phyloP scores from a whole-genome alignment of 257 asterid genomes.

The Solanum bukasovii region DNA sequence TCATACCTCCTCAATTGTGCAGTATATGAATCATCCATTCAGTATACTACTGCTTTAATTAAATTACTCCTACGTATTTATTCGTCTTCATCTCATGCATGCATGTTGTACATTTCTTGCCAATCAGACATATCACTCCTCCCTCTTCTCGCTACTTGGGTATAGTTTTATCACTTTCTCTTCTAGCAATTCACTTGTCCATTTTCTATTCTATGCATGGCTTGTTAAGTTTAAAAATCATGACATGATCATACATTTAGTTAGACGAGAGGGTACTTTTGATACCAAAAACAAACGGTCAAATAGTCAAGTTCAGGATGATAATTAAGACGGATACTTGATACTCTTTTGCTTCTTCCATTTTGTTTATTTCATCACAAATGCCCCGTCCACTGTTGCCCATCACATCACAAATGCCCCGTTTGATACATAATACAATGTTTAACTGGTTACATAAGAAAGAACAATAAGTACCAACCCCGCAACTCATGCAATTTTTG shows the following conservation, averaged over 20 bases:
- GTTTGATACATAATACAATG: background rate
- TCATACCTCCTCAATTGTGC: background rate
- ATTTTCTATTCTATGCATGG: background rate
- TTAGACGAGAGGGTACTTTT: background rate
- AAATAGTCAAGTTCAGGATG: background rate
- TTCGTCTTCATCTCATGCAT: background rate
- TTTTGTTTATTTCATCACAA: background rate
- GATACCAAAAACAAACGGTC: background rate
- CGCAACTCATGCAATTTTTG: background rate
- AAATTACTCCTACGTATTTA: background rate
- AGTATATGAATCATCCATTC: background rate
- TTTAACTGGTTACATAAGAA: background rate
- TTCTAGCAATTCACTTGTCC: background rate
- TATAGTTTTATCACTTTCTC: background rate
- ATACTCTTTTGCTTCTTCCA: background rate
- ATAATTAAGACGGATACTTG: background rate
- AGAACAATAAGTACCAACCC: background rate
- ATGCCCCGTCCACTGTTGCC: background rate
- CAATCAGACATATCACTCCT: background rate
- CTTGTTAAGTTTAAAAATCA: background rate
- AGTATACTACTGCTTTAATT: background rate
- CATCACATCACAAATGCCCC: background rate
- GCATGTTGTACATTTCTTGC: background rate
- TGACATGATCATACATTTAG: background rate
- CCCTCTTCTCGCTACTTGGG: background rate